These are phyloP conservation scores for Coemansia sp. DNA, from an alignment of 192 early-diverging fungal species.

Conservation along the genomic window DNA sequence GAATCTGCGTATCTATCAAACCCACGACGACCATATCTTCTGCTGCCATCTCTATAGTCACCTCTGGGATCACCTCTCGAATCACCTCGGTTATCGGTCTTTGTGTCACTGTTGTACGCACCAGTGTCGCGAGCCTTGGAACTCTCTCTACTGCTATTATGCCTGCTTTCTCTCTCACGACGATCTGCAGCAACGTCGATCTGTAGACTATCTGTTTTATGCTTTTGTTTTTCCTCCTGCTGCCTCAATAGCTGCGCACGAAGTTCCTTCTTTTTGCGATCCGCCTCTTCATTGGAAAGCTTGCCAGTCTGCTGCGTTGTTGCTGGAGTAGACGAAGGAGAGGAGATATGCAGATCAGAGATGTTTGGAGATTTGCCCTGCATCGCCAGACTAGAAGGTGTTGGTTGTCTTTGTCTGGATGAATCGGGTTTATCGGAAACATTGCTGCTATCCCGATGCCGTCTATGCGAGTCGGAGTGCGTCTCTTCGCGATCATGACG, in stretches of 20 bases:
- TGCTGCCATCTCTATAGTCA: not conserved
- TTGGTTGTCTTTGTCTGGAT: conserved; percentile 12
- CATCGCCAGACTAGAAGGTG: not conserved
- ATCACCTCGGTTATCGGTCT: too few species aligned
- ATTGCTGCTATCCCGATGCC: conserved; percentile 20
- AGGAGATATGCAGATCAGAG: not conserved
- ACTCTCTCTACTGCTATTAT: conserved; percentile 13
- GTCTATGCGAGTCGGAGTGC: conserved; percentile 9
- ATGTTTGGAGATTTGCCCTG: not conserved
- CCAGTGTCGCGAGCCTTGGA: conserved; percentile 1
- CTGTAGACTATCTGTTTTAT: not conserved
- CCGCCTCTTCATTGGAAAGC: conserved; percentile 24
- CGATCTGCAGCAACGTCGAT: not conserved
- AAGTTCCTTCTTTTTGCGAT: conserved; percentile 36
- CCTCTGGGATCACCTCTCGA: not conserved
- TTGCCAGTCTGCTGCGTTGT: conserved; percentile 14
- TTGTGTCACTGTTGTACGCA: not conserved
- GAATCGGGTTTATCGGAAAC: conserved; percentile 13
- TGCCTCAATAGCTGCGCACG: conserved; percentile 40
- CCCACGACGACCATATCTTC: not conserved
- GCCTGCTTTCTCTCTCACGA: conserved; percentile 5
- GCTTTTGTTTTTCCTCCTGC: conserved; percentile 44
- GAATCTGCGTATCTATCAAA: not conserved
- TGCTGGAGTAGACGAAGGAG: not conserved
- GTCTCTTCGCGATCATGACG: conserved; percentile 9